Base-by-base conservation (phyloP, 306 rosid species). In the Echinosophora koreensis region DNA sequence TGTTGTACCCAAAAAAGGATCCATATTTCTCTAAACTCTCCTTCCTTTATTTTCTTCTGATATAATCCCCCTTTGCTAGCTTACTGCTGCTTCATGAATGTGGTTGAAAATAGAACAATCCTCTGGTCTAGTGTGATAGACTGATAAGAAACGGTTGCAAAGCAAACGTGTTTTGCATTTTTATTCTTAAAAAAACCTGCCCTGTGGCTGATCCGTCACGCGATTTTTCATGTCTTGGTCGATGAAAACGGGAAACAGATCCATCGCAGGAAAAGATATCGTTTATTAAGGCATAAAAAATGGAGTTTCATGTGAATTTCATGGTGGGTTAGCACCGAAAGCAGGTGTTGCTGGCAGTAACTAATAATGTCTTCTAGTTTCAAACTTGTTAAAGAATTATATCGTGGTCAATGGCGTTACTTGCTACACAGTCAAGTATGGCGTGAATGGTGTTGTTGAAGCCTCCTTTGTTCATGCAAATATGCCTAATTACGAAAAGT, bases 401-500 rank as follows among this genome's bases (percentile, higher is more conserved):
- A 74, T 62, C 28, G 7, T 22, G 63, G 85, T 85, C 88, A 88
- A 89, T n/a, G 78, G 64, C 15, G 71, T 70, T 61, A 79, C 86
- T 82, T 88, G 79, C 88, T 79, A 87, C 18, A 46, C 16, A 74
- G 80, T 90, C 87, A 92, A 88, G 84, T 61, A 73, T 71, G 89
- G 88, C 85, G 90, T 74, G 76, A 83, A 39, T 74, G 57, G 22
- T 47, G 82, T 16, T 39, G 39, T 27, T 34, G 39, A 58, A 62
- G 65, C 65, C 61, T 11, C 18, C 54, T 32, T 46, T 11, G 17
- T 74, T 79, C 77, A 56, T 86, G 87, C 86, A 77, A 77, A 72
- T 28, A 7, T 78, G 78, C 89, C 94, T 86, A 88, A 76, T 50
- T 60, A 77, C 86, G 84, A 76, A 83, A 83, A 77, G 88, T 87